Evolutionary conservation across 768 basidiomycete genomes (phyloP), one percentile per base, ranked within the genome.

Genomic region (Lactarius hengduanensis): DNA sequence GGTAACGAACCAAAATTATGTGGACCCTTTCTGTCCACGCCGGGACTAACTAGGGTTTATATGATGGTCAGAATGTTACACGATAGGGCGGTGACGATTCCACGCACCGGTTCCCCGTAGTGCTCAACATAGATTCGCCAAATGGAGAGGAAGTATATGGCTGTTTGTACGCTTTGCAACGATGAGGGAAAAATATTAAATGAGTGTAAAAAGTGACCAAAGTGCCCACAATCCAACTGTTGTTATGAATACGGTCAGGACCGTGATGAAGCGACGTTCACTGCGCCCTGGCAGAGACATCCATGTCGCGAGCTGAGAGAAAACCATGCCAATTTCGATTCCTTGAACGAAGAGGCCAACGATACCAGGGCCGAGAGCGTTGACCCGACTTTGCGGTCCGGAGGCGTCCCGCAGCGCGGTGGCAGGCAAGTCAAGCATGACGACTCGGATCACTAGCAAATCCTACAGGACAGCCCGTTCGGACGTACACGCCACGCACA

Each of bases 331-430:
- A 34, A 32, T 60, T 36, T 60, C 58, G 40, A 60, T 15, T 11
- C 65, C 65, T 18, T 66, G 65, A 30, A 61, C 28, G 26, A 61
- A 47, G 20, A 66, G 65, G 20, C 65, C 60, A 11, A 66, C 7
- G 15, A 56, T 28, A 18, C 43, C 60, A 22, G 65, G 55, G 3
- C 45, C 6, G 36, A 62, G 26, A 2, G 22, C 20, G 36, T 32
- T 32, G 26, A 10, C n/a, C 8, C 16, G 43, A 28, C 34, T 60
- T 36, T 15, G 22, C 11, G 2, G 3, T 50, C 47, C 22, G 2
- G 47, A 26, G 4, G 0, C 9, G 30, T 9, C 15, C 11, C 41
- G 10, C 16, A 36, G 20, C 1, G 18, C 32, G 3, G 22, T 30
- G 13, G 5, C 11, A 10, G n/a, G 9, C 15, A 36, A 18, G 20